A percentile compares a stretch with the other conserved stretches of the same genome.
Evolutionary conservation across 805 yeast genomes (phyloP).

Genomic region (Jamesozyma jinghongensis): DNA sequence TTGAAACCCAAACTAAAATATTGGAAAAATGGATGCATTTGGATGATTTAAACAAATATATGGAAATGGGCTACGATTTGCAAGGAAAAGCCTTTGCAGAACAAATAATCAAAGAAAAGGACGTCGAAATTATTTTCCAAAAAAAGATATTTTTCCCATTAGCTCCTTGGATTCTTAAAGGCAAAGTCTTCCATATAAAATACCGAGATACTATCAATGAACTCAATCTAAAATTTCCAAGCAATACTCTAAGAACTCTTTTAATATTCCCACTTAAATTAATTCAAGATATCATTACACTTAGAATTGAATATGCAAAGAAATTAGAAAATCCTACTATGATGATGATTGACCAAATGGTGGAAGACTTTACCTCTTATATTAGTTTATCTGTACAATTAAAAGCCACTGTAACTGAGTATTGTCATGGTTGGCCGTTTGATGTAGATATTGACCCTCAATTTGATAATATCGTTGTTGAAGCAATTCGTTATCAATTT

Average conservation of each 20-base stretch:
- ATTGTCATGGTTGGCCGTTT: constrained; percentile 59
- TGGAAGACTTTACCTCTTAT: constrained; percentile 74
- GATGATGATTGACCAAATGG: constrained; percentile 93
- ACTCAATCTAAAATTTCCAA: constrained; percentile 65
- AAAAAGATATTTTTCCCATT: constrained; percentile 59
- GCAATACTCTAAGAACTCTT: constrained; percentile 54
- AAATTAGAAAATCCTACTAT: constrained; percentile 77
- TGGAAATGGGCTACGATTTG: constrained; percentile 9
- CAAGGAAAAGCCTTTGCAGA: constrained; percentile 68
- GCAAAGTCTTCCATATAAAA: constrained; percentile 60
- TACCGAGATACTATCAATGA: constrained; percentile 53
- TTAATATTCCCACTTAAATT: constrained; percentile 71
- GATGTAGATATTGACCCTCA: constrained; percentile 53
- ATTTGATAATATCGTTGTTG: constrained; percentile 59
- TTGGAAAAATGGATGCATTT: constrained; percentile 79
- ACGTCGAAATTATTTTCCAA: constrained; percentile 61
- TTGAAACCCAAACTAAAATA: constrained; percentile 50
- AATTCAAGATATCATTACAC: constrained; percentile 66
- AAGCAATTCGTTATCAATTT: constrained; percentile 65
- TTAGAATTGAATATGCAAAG: constrained; percentile 69
- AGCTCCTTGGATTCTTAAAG: constrained; percentile 75
- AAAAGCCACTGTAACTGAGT: constrained; percentile 56
- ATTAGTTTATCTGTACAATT: constrained; percentile 67
- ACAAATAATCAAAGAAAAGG: constrained; percentile 69
- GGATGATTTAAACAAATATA: constrained; percentile 54